Percentiles rank a stretch among this genome's conserved stretches.
phyloP scores from a whole-genome alignment of 2,329 filamentous ascomycete species.

The Aspergillus ustus region DNA sequence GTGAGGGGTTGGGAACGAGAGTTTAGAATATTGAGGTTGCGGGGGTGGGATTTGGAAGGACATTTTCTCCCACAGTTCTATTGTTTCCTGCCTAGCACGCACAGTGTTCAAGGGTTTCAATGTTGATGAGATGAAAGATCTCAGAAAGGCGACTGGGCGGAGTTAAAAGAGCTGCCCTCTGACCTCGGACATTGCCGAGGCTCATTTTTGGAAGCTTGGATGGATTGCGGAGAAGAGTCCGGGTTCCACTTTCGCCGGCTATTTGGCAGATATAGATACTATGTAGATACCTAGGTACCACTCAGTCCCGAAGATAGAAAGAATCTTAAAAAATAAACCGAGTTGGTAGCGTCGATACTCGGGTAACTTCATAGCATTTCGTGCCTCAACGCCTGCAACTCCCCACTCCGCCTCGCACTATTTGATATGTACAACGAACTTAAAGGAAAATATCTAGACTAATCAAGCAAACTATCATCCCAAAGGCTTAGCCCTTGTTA shows the following conservation, averaged over 20 bases:
- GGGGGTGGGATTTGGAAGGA: conserved; percentile 39
- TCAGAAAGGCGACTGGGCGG: background rate
- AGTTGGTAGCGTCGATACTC: background rate
- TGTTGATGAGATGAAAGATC: too few relatives aligned
- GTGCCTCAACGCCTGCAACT: conserved; percentile 21
- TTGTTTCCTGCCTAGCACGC: background rate
- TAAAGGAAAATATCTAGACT: background rate
- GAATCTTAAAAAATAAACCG: background rate
- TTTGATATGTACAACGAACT: conserved; percentile 12
- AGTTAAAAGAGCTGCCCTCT: background rate
- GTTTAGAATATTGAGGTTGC: conserved; percentile 34
- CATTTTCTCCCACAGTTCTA: conserved; percentile 22
- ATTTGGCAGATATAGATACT: too few relatives aligned
- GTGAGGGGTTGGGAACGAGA: conserved; percentile 50
- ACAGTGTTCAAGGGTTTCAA: too few relatives aligned
- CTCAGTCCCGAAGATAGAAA: background rate
- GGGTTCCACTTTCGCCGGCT: background rate
- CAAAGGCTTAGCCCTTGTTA: conserved; percentile 67
- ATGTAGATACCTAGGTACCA: too few relatives aligned
- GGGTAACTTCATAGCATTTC: background rate
- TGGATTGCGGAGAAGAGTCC: background rate
- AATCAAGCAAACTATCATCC: background rate
- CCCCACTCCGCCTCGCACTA: conserved; percentile 7
- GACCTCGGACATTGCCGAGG: background rate
- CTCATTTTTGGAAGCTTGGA: background rate